A percentile compares a stretch with the other conserved stretches of the same genome.
Evolutionary conservation across 192 early-diverging fungal genomes (phyloP).

Genomic region (Rhizophlyctis rosea): DNA sequence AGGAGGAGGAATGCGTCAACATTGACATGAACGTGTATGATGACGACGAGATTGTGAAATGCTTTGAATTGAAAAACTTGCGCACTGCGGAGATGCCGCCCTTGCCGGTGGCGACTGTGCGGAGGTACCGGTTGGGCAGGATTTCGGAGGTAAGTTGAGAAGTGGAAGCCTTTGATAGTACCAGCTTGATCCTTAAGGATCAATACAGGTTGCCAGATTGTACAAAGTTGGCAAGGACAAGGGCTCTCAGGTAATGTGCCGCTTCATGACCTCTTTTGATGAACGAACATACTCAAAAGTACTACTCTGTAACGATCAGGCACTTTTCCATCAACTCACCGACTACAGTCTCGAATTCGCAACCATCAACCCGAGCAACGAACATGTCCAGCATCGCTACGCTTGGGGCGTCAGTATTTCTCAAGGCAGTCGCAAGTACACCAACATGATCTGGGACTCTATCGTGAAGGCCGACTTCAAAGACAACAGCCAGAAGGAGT

Average conservation of each 20-base stretch:
- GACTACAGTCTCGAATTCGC: conserved; percentile 27
- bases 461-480: conserved; percentile 26
- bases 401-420: conserved; percentile 30
- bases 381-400: conserved; percentile 10
- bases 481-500: conserved; percentile 20
- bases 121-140: conserved; percentile 18
- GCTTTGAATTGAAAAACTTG: conserved; percentile 21
- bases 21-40: conserved; percentile 32
- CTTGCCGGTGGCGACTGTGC: conserved; percentile 16
- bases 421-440: conserved; percentile 11
- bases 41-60: conserved; percentile 18
- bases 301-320: no score
- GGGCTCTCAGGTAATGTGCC: conserved; percentile 10
- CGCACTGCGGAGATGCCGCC: conserved; percentile 27
- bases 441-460: conserved; percentile 29
- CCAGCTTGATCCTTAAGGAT: no score
- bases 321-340: conserved; percentile 26
- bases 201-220: conserved; percentile 13
- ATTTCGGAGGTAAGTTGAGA: conserved; percentile 22
- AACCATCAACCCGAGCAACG: conserved; percentile 15
- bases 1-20: conserved; percentile 7
- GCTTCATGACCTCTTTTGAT: no score
- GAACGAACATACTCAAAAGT: no score
- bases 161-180: no score
- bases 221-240: conserved; percentile 26